Evolutionary conservation across 2,329 filamentous ascomycete genomes (phyloP), one percentile per base, ranked within the genome.

Genomic region (Triangularia verruculosa): DNA sequence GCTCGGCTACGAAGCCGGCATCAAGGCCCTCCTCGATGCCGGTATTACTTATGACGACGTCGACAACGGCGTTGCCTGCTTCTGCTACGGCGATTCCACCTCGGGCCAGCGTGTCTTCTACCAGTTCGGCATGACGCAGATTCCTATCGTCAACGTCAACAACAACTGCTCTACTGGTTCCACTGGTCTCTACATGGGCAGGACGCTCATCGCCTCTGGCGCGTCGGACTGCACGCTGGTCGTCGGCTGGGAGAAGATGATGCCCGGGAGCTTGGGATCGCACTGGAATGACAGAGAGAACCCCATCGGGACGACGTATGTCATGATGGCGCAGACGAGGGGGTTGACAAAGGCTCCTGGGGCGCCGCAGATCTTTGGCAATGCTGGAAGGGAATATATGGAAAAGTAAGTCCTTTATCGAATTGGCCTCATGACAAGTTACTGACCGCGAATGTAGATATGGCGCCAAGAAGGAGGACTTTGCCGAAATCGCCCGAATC

Each of bases 141-240:
- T 98, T 71, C 94, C 94, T 72, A 92, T 98, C 75, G 93, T 96
- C 83, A 98, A 98, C 74, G 92, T 97, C 74, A 98, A 97, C 85
- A 98, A 98, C 84, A 97, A 97, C 82, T 98, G 94, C 83, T 92
- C 91, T 3, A 98, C 94, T 0, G 95, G 94, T n/a, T 93, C 89
- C 4, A 97, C 94, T 0, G 95, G 94, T 8, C 80, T 98, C 63
- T 88, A 89, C 74, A 89, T 98, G 84, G 95, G 85, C 1, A 83
- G 93, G 32, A 92, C 89, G 60, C 83, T 96, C 75, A 88, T 97
- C 71, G 83, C 87, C 6, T 84, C 91, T 70, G 93, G 93, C 32
- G 91, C 86, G 13, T 91, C 92, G 1, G 91, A 97, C 77, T 96
- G 92, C 74, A 87, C 97, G 20, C 80, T 98, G 65, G 93, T 98